Evolutionary conservation across 2,329 filamentous ascomycete genomes (phyloP), one percentile per base, ranked within the genome.

Genomic region (Aspergillus sp.): DNA sequence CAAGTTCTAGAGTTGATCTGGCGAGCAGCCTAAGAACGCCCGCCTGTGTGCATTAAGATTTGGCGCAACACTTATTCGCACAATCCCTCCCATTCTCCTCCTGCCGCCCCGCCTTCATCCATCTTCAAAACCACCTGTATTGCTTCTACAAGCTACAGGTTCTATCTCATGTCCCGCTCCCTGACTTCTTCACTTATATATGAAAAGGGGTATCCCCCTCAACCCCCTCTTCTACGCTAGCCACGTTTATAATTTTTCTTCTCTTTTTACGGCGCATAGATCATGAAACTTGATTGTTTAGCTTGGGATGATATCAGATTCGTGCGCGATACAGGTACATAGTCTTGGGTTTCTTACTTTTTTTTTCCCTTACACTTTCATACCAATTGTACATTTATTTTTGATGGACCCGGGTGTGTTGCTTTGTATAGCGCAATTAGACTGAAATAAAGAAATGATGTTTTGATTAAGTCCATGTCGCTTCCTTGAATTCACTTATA

Each of bases 1-100:
- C 76, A 80, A 58, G 68, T 80, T 11, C 54, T 78, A 25, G 77
- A 79, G 57, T 67, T 79, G 57, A 68, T 75, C 27, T 79, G 77
- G 77, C 71, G 69, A 32, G 54, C 44, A 47, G 61, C 56, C 30
- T 65, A 60, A 30, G 27, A 30, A 10, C 4, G 8, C 3, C 27
- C 27, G 58, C 58, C n/a, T 32, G 15, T 11, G 3, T 7, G 6
- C 23, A 17, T 17, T 11, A 8, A 13, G 8, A 44, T 11, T 19
- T 25, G 23, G 13, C 47, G n/a, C 23, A 17, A 21, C n/a, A 10
- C 1, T 5, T 10, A 53, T 53, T 21, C 11, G 4, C 7, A 6
- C 15, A 32, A 11, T 15, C 17, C 32, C 19, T 8, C 17, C 17
- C 11, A 27, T 8, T 23, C 41, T 2, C 17, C 32, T 13, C 2